Evolutionary conservation across 2,329 filamentous ascomycete genomes (phyloP), one percentile per base, ranked within the genome.

Genomic region (Colletotrichum orbiculare): DNA sequence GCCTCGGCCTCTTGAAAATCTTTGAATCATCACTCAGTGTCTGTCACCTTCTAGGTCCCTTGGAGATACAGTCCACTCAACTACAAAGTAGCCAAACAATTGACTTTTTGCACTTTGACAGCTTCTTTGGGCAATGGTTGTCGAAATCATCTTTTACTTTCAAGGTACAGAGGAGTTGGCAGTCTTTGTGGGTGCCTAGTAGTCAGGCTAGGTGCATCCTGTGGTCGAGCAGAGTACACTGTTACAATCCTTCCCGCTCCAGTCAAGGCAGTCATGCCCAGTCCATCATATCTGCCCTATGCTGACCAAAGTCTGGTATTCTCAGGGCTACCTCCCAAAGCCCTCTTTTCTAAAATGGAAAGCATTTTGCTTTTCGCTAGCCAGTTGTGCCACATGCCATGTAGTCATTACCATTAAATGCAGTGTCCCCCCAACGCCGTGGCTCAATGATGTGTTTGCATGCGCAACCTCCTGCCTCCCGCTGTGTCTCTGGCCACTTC

Each of bases 371-470:
- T 46, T 53, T 47, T 61, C 58, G 48, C 64, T 43, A 39, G 42
- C 54, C 60, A 48, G 49, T 61, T 50, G 39, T 64, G 15, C 61
- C 55, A 54, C 64, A 38, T 64, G 54, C 61, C 64, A 60, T 60
- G 61, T 60, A 66, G 59, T 66, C 63, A 57, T 66, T 66, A 68
- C 72, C 68, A 70, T 73, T 54, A 62, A 67, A 67, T 67, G 66
- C 56, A 67, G 9, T 42, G 37, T 41, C 15, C 52, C 53, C 56
- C 62, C 34, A 67, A 67, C 65, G 62, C 65, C 65, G 45, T 66
- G 57, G 61, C 64, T 60, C 37, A 60, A 61, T 61, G 55, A 45
- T 64, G 55, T 67, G 47, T 52, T 54, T 56, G 49, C 61, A 60
- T 25, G 25, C 25, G 25, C 25, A 25, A 25, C 48, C 37, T 35